Evolutionary conservation across 2,329 filamentous ascomycete genomes (phyloP), one percentile per base, ranked within the genome.

Genomic region (Aspergillus aculeatinus): DNA sequence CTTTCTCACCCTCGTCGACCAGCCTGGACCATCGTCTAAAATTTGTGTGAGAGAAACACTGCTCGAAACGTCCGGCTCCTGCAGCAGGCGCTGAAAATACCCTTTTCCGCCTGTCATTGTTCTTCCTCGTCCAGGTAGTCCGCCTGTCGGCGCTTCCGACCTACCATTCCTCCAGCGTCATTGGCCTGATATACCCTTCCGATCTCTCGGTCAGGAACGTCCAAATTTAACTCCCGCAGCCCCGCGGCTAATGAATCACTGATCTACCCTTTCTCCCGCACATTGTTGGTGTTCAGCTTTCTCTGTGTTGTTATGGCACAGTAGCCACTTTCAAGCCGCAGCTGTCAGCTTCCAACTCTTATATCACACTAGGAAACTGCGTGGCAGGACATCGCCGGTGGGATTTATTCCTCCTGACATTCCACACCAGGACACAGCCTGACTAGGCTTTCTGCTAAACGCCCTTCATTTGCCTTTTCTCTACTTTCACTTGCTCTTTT

Each of bases 161-260:
- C 52, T 54, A 42, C 29, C 48, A 57, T 29, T 44, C 23, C 44
- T 44, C 48, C 58, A 51, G 49, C 51, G 42, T 50, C 55, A 68
- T 70, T 68, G 68, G 68, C 56, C 57, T 58, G 60, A 44, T 21
- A 44, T 47, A 23, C 29, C 29, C 48, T 48, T 48, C 39, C 21
- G 19, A 39, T 42, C 29, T 23, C 23, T 31, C 47, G 51, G 57
- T 49, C 59, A 63, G 59, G 57, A 56, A 60, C 51, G 60, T 64
- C 56, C 48, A 67, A 64, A 66, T 63, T 63, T 57, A 65, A 60
- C 55, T 51, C 47, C 54, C 59, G 54, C 58, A 48, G 35, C 64
- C 19, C 55, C 61, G 68, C 67, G 67, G 54, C 64, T 68, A 65
- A 60, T 68, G 62, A 64, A 62, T 62, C 67, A 51, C 51, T 61